Percentiles rank a stretch among this genome's conserved stretches.
phyloP scores from a whole-genome alignment of 2,329 filamentous ascomycete genomes.

The Clarireedia monteithiana region DNA sequence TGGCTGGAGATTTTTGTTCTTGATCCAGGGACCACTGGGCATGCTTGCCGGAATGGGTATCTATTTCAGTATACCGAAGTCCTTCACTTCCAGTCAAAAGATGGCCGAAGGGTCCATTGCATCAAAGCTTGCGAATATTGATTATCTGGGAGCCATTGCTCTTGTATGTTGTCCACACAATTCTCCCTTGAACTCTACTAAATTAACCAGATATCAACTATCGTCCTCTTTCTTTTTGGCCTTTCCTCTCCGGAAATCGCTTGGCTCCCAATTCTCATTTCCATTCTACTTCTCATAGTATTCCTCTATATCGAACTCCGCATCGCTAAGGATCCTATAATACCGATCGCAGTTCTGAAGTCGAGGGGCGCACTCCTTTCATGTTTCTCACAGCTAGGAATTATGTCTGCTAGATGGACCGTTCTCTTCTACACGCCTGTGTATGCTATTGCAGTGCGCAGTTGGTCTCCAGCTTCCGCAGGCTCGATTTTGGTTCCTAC shows the following conservation, averaged over 20 bases:
- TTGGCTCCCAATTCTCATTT: slow-evolving; percentile 50
- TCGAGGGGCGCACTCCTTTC: slow-evolving; percentile 65
- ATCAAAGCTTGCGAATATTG: slow-evolving; percentile 56
- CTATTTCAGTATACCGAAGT: slow-evolving; percentile 56
- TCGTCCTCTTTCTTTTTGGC: slow-evolving; percentile 65
- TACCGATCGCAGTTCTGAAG: slow-evolving; percentile 62
- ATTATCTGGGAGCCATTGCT: slow-evolving; percentile 66
- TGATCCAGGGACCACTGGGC: slow-evolving; percentile 59
- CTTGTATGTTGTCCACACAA: slow-evolving; percentile 39
- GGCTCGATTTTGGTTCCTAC: slow-evolving; percentile 75
- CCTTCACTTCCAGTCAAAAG: slow-evolving; percentile 30
- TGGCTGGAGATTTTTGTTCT: slow-evolving; percentile 72
- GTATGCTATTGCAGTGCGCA: slow-evolving; percentile 69
- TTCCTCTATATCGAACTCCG: slow-evolving; percentile 58
- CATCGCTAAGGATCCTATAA: slow-evolving; percentile 60
- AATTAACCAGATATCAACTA: slow-evolving; percentile 47
- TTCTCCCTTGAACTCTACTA: slow-evolving; percentile 7
- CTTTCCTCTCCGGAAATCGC: slow-evolving; percentile 58
- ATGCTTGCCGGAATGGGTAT: slow-evolving; percentile 54
- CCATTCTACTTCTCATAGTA: slow-evolving; percentile 40
- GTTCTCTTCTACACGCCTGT: slow-evolving; percentile 76
- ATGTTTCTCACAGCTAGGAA: slow-evolving; percentile 64
- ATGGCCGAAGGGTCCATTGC: slow-evolving; percentile 32
- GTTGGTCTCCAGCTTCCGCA: slow-evolving; percentile 59
- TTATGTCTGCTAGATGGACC: slow-evolving; percentile 76